These are phyloP conservation scores for Grosmannia clavigera DNA, from an alignment of 2,329 filamentous ascomycete species.

Conservation along the genomic window DNA sequence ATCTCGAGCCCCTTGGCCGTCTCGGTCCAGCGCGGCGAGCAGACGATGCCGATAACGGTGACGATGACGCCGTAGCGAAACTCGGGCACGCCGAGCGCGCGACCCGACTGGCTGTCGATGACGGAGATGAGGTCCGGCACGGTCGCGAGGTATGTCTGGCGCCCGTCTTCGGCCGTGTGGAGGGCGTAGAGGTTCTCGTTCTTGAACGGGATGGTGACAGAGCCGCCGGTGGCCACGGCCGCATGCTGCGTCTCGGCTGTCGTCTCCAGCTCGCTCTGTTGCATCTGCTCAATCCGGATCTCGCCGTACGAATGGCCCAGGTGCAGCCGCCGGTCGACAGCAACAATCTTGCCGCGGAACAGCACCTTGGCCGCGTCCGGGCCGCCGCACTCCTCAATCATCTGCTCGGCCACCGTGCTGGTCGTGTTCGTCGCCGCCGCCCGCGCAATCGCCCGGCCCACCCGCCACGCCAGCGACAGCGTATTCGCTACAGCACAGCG, in stretches of 20 bases:
- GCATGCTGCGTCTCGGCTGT: background rate
- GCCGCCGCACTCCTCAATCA: conserved; percentile 35
- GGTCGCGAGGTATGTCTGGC: conserved; percentile 28
- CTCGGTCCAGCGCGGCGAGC: conserved; percentile 39
- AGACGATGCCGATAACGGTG: conserved; percentile 38
- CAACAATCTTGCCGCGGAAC: conserved; percentile 40
- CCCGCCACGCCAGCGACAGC: conserved; percentile 26
- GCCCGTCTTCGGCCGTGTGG: conserved; percentile 5
- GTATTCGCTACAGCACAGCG: conserved; percentile 22
- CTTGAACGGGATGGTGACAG: conserved; percentile 16
- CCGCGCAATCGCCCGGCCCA: conserved; percentile 33
- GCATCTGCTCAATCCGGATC: conserved; percentile 12
- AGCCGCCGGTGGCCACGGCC: conserved; percentile 9
- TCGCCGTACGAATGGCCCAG: conserved; percentile 36
- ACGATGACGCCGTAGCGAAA: conserved; percentile 40
- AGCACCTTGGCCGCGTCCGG: conserved; percentile 30
- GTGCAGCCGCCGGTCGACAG: conserved; percentile 33
- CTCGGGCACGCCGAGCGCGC: conserved; percentile 38
- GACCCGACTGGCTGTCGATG: conserved; percentile 32
- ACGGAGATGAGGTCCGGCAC: conserved; percentile 32
- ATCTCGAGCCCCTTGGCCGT: conserved; percentile 33
- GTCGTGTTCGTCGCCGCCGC: conserved; percentile 28
- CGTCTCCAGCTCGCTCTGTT: conserved; percentile 10
- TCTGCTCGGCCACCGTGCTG: conserved; percentile 31
- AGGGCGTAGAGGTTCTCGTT: conserved; percentile 16